Percentiles rank a stretch among this genome's conserved stretches.
phyloP scores from a whole-genome alignment of 2,329 filamentous ascomycete species.

The Trichoderma afroharzianum region DNA sequence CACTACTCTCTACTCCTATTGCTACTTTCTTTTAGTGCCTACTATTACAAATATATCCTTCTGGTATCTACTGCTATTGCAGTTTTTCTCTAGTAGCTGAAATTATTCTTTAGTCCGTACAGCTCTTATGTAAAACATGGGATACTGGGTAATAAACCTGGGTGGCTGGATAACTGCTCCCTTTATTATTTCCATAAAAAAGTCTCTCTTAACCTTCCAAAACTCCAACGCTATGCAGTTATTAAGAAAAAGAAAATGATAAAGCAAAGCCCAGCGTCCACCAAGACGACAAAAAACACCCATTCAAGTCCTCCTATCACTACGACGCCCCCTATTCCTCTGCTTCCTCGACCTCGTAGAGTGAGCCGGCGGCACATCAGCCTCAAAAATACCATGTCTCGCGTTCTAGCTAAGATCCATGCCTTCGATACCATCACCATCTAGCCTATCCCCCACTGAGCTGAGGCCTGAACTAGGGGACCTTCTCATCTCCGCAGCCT shows the following conservation, averaged over 20 bases:
- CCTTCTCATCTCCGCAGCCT: slow-evolving; percentile 38
- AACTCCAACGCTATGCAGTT: slow-evolving; percentile 45
- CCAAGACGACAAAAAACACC: background rate
- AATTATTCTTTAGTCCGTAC: no score
- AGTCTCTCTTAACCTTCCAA: background rate
- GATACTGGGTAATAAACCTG: no score
- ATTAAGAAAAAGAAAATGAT: background rate
- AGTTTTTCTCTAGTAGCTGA: no score
- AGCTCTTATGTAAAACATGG: no score
- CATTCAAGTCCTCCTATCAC: background rate
- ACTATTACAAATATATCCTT: no score
- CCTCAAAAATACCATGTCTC: background rate
- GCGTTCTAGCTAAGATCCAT: slow-evolving; percentile 43
- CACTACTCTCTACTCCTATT: no score
- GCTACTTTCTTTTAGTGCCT: no score
- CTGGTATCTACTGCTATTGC: no score
- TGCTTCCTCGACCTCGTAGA: background rate
- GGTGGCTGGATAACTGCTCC: no score
- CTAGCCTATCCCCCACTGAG: slow-evolving; percentile 49
- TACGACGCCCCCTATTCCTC: background rate
- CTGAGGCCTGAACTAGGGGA: slow-evolving; percentile 55
- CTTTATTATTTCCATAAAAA: background rate
- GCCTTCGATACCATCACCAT: slow-evolving; percentile 40
- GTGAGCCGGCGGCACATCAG: background rate
- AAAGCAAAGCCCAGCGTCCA: background rate